Percentiles rank a stretch among this genome's conserved stretches.
Evolutionary conservation across 768 basidiomycete species (phyloP).

Genomic region (Xanthoconium stramineum): DNA sequence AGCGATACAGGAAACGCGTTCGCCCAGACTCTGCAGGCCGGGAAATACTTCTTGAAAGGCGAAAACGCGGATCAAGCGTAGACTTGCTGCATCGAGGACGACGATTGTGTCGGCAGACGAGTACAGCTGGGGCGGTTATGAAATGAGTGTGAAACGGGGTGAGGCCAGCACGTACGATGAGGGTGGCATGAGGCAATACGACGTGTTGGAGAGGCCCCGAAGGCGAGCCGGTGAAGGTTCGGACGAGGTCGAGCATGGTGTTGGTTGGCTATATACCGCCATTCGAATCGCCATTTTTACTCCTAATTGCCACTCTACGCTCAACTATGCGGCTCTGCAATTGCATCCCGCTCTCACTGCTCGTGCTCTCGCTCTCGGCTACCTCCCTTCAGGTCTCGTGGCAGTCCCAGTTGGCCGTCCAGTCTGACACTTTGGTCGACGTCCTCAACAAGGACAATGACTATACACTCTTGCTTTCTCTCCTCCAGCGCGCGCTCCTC

Average conservation of each 20-base stretch:
- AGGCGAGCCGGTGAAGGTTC: conserved; percentile 51
- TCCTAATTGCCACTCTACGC: neutral
- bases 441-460: conserved; percentile 71
- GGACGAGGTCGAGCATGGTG: conserved; percentile 48
- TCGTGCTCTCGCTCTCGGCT: conserved; percentile 17
- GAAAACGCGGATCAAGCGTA: conserved; percentile 64
- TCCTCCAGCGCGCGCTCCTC: conserved; percentile 82
- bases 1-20: conserved; percentile 56
- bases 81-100: conserved; percentile 65
- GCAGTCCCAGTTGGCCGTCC: conserved; percentile 16
- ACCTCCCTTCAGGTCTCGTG: conserved; percentile 25
- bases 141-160: neutral
- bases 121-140: conserved; percentile 50
- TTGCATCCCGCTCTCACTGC: conserved; percentile 35
- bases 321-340: conserved; percentile 32
- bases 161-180: conserved; percentile 50
- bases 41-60: conserved; percentile 84
- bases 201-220: conserved; percentile 54
- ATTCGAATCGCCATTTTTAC: conserved; percentile 4
- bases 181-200: conserved; percentile 47
- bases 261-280: neutral
- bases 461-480: conserved; percentile 67
- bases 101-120: conserved; percentile 68
- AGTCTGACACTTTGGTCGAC: conserved; percentile 70
- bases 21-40: conserved; percentile 40